A percentile compares a stretch with the other conserved stretches of the same genome.
Conservation (phyloP, 805 yeast genomes). For the Saturnispora serradocipensis region DNA sequence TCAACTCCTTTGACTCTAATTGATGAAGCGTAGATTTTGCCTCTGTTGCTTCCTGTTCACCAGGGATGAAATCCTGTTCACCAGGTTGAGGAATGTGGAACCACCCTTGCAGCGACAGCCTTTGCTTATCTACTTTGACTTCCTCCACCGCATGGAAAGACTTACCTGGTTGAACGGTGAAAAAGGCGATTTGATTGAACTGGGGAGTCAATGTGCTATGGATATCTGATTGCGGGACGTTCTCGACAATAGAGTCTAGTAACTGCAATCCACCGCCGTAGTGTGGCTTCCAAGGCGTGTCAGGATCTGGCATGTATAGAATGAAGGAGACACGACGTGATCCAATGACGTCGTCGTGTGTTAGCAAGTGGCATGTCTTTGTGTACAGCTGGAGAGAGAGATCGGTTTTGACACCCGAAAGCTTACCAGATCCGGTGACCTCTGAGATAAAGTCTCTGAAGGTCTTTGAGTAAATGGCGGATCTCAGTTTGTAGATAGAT, state of each 20-base stretch:
- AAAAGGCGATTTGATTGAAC: slow-evolving; percentile 93
- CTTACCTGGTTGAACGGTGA: slow-evolving; percentile 91
- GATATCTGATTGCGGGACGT: slow-evolving; percentile 80
- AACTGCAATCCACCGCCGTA: slow-evolving; percentile 91
- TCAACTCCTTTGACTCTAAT: slow-evolving; percentile 64
- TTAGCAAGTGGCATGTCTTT: slow-evolving; percentile 85
- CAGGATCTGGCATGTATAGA: slow-evolving; percentile 88
- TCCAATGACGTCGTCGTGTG: slow-evolving; percentile 98
- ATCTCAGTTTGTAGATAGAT: slow-evolving; percentile 65
- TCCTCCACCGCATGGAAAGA: slow-evolving; percentile 98
- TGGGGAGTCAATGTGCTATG: slow-evolving; percentile 71
- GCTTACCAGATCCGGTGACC: slow-evolving; percentile 79
- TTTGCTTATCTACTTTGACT: slow-evolving; percentile 81
- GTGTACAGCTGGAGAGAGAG: slow-evolving; percentile 87
- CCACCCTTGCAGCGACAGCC: slow-evolving; percentile 97
- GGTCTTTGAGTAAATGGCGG: slow-evolving; percentile 78
- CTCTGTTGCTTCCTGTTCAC: slow-evolving; percentile 74
- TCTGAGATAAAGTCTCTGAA: slow-evolving; percentile 71
- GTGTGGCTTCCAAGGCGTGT: slow-evolving; percentile 75
- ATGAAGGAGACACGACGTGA: slow-evolving; percentile 89
- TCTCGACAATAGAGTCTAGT: slow-evolving; percentile 78
- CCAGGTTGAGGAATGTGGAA: slow-evolving; percentile 94
- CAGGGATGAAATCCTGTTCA: slow-evolving; percentile 74
- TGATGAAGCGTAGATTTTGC: slow-evolving; percentile 71
- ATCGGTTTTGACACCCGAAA: slow-evolving; percentile 87